These are phyloP conservation scores for Aspergillus terreus DNA, from an alignment of 2,329 filamentous ascomycete genomes.

Conservation along the genomic window DNA sequence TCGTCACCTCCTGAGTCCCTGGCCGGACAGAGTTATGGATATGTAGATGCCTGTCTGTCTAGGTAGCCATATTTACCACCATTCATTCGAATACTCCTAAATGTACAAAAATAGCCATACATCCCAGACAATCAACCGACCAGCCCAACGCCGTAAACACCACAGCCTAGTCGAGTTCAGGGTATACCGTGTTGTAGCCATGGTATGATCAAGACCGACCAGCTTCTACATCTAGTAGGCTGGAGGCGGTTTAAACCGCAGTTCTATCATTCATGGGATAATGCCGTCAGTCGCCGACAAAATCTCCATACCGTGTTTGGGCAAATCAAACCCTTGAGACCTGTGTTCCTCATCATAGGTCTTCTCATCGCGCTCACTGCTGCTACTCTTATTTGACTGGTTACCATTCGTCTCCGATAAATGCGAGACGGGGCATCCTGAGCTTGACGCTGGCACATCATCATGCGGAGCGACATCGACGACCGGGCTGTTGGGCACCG, in stretches of 20 bases:
- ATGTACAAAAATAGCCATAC: too few relatives aligned
- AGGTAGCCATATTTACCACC: too few relatives aligned
- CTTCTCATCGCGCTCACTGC: background rate
- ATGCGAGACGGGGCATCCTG: background rate
- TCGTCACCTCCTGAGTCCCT: conserved; percentile 11
- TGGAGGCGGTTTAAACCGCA: background rate
- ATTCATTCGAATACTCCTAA: too few relatives aligned
- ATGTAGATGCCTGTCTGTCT: too few relatives aligned
- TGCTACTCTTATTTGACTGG: background rate
- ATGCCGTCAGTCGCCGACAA: conserved; percentile 18
- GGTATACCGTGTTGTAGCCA: background rate
- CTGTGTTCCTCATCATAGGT: background rate
- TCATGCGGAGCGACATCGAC: conserved; percentile 17
- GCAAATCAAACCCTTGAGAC: background rate
- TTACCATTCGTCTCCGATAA: background rate
- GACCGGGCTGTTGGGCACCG: conserved; percentile 43
- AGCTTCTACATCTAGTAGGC: too few relatives aligned
- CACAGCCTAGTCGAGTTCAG: background rate
- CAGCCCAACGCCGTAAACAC: too few relatives aligned
- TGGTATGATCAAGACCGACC: background rate
- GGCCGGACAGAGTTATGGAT: background rate
- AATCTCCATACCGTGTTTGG: conserved; percentile 16
- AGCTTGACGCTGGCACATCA: conserved; percentile 10
- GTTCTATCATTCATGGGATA: conserved; percentile 6
- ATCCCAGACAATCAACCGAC: too few relatives aligned